Conservation (phyloP, 164 flowering plant species). For the Chimonanthus salicifolius region DNA sequence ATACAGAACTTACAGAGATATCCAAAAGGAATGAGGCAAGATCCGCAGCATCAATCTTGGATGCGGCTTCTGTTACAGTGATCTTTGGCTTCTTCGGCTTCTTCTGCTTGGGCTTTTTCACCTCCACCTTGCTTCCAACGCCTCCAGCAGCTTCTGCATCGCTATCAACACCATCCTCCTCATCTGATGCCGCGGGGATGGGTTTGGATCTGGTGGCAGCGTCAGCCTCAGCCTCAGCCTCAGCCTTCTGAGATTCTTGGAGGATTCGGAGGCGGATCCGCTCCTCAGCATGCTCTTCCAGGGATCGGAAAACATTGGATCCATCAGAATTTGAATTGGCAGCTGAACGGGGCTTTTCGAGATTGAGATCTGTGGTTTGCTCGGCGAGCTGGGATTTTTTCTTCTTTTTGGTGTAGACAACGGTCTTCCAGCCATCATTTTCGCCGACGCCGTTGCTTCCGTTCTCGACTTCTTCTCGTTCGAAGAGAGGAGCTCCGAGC, state of each 20-base stretch:
- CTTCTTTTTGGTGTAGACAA: conserved; percentile 53
- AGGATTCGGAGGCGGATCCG: conserved; percentile 18
- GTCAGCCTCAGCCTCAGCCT: conserved; percentile 16
- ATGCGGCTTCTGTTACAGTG: conserved; percentile 42
- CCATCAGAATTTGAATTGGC: background rate
- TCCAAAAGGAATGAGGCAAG: conserved; percentile 42
- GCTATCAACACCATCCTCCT: conserved; percentile 17
- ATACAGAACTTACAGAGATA: conserved; percentile 39
- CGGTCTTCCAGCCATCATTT: conserved; percentile 87
- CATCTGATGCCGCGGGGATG: conserved; percentile 5
- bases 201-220: background rate
- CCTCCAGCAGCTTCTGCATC: conserved; percentile 13
- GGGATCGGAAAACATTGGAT: conserved; percentile 27
- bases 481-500: background rate
- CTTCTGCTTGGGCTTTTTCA: conserved; percentile 35
- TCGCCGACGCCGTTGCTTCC: background rate
- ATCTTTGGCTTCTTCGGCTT: conserved; percentile 44
- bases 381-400: conserved; percentile 9
- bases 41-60: conserved; percentile 38
- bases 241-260: conserved; percentile 27
- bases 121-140: conserved; percentile 13
- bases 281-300: conserved; percentile 38
- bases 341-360: background rate
- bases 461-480: background rate
- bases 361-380: conserved; percentile 2